A percentile compares a stretch with the other conserved stretches of the same genome.
phyloP scores from a whole-genome alignment of 202 grass and related monocot genomes.

The Panicum hallii region DNA sequence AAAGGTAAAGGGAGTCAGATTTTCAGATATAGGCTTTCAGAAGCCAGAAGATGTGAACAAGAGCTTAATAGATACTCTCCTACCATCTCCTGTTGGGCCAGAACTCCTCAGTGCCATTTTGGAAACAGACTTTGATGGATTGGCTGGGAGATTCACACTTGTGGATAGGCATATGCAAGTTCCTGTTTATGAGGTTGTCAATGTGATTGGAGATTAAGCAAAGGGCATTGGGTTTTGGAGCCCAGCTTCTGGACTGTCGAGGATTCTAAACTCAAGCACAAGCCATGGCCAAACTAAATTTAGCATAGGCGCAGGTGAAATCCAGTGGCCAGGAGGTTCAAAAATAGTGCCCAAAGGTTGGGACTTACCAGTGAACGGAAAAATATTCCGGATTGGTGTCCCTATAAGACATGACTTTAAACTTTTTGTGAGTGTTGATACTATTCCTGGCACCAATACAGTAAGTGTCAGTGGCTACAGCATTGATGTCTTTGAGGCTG shows the following conservation, averaged over 20 bases:
- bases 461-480: conserved; percentile 52
- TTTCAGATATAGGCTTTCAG: conserved; percentile 16
- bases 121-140: conserved; percentile 50
- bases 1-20: not conserved
- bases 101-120: conserved; percentile 47
- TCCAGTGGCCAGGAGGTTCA: conserved; percentile 55
- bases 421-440: conserved; percentile 56
- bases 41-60: not conserved
- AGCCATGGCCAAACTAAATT: not conserved
- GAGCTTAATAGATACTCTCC: conserved; percentile 21
- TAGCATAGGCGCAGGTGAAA: not conserved
- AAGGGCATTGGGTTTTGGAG: conserved; percentile 37
- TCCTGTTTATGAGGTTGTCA: conserved; percentile 59
- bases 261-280: not conserved
- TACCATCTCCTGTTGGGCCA: conserved; percentile 38
- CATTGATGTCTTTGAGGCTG: conserved; percentile 72
- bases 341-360: conserved; percentile 54
- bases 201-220: conserved; percentile 34
- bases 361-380: conserved; percentile 49
- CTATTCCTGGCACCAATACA: conserved; percentile 19
- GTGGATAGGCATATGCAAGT: conserved; percentile 45
- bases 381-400: conserved; percentile 51
- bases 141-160: conserved; percentile 54
- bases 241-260: not conserved
- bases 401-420: conserved; percentile 48